phyloP scores from a whole-genome alignment of 164 flowering plant genomes.

The Kingdonia uniflora region DNA sequence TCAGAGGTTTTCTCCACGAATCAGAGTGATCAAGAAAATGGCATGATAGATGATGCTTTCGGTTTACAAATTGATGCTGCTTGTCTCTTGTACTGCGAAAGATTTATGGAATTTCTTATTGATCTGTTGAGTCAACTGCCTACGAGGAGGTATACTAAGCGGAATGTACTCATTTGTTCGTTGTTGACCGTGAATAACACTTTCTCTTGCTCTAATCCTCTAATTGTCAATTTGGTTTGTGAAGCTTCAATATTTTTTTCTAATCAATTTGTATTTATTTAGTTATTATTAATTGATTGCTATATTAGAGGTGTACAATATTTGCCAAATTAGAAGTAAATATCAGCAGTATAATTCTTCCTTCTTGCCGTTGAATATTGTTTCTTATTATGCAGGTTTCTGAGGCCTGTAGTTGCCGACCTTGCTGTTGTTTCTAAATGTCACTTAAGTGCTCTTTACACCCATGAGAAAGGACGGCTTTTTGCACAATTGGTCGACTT shows the following conservation, averaged over 20 bases:
- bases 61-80: constrained; percentile 49
- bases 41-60: constrained; percentile 21
- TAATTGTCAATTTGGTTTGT: too few species aligned
- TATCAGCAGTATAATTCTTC: too few species aligned
- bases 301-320: too few species aligned
- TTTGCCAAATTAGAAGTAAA: too few species aligned
- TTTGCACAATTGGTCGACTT: constrained; percentile 92
- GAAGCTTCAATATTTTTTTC: too few species aligned
- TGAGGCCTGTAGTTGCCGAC: constrained; percentile 87
- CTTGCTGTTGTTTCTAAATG: constrained; percentile 92
- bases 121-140: constrained; percentile 95
- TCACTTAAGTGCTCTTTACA: constrained; percentile 81
- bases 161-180: too few species aligned
- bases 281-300: too few species aligned
- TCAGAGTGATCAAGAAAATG: constrained; percentile 17
- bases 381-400: constrained; percentile 35
- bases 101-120: constrained; percentile 96
- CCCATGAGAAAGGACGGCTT: constrained; percentile 79
- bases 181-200: too few species aligned
- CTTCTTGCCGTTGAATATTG: too few species aligned
- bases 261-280: too few species aligned
- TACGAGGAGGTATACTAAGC: constrained; percentile 85
- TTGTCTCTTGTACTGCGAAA: constrained; percentile 79
- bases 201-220: too few species aligned
- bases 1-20: constrained; percentile 41